Percentiles rank a stretch among this genome's conserved stretches.
Evolutionary conservation across 202 grass and related monocot genomes (phyloP).

Genomic region (Elaeis oleifera): DNA sequence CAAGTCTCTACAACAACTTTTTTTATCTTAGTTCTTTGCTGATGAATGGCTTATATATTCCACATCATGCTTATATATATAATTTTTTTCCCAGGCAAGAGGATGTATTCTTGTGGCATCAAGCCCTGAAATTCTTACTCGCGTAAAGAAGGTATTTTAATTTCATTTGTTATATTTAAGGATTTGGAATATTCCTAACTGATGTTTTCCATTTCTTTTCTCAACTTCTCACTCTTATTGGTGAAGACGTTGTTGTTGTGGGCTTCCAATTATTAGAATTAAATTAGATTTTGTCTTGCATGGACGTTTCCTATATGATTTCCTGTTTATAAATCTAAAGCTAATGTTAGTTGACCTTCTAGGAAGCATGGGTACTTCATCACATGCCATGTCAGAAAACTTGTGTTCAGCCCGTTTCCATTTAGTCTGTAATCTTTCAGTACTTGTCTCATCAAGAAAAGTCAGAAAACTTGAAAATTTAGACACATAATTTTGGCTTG

Average conservation of each 20-base stretch:
- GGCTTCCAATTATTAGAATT: too few relatives aligned
- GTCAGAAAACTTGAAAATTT: not conserved
- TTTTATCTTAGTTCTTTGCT: not conserved
- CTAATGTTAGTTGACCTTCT: too few relatives aligned
- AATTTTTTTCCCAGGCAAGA: slow-evolving; percentile 51
- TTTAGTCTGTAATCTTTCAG: too few relatives aligned
- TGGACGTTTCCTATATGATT: too few relatives aligned
- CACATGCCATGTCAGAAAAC: too few relatives aligned
- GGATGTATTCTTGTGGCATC: slow-evolving; percentile 92
- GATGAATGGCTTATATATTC: not conserved
- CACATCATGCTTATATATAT: not conserved
- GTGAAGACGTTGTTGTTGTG: too few relatives aligned
- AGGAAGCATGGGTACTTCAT: too few relatives aligned
- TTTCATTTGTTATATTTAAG: not conserved
- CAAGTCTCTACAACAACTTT: not conserved
- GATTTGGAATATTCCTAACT: not conserved
- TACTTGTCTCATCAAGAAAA: not conserved
- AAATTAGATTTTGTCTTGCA: too few relatives aligned
- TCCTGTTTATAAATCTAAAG: too few relatives aligned
- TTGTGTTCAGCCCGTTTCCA: too few relatives aligned
- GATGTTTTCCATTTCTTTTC: not conserved
- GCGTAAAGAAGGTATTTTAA: slow-evolving; percentile 57
- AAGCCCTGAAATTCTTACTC: slow-evolving; percentile 96
- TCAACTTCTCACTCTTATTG: not conserved
- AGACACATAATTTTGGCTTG: too few relatives aligned